Evolutionary conservation across 2,329 filamentous ascomycete species (phyloP), one percentile per base, ranked within the genome.

Genomic region (Didymosphaeria variabile): DNA sequence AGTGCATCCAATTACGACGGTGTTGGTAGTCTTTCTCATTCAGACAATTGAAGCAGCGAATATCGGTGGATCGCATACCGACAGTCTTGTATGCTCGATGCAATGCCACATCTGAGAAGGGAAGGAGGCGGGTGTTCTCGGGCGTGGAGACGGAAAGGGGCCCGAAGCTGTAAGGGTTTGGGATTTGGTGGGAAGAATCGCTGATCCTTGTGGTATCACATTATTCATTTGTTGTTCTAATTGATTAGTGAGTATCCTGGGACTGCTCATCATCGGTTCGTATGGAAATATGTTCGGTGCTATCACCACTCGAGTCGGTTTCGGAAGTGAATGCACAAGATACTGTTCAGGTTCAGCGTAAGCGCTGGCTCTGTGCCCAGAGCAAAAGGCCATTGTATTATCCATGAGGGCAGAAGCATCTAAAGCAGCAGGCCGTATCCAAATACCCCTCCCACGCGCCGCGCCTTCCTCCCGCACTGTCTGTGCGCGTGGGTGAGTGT

Each of bases 11-110:
- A 5, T 46, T 23, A 12, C 19, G n/a, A 10, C 53, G 53, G n/a
- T 55, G 53, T 17, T 3, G 2, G 5, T 17, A 17, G 2, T 23
- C 26, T 13, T 26, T 26, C 12, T 55, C 53, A 5, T 23, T 2
- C 5, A 55, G 42, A 29, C 29, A 55, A 29, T 55, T 55, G 53
- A 55, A 46, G 53, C 53, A 55, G 8, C 53, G 40, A 8, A 29
- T 45, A n/a, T 55, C 53, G 26, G 8, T 17, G 3, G 5, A 1
- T n/a, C 53, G 26, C 6, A 46, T 55, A 26, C 53, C 53, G 10
- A 55, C 53, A n/a, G 36, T 36, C 13, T 55, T 55, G 31, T 55
- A 55, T 6, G 21, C 29, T 15, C 40, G 40, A n/a, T 55, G 40
- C 4, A 55, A 31, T 0, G 15, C 40, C 3, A 55, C 7, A 36